Conservation (phyloP, 2,329 filamentous ascomycete species). For the Biscogniauxia marginata region DNA sequence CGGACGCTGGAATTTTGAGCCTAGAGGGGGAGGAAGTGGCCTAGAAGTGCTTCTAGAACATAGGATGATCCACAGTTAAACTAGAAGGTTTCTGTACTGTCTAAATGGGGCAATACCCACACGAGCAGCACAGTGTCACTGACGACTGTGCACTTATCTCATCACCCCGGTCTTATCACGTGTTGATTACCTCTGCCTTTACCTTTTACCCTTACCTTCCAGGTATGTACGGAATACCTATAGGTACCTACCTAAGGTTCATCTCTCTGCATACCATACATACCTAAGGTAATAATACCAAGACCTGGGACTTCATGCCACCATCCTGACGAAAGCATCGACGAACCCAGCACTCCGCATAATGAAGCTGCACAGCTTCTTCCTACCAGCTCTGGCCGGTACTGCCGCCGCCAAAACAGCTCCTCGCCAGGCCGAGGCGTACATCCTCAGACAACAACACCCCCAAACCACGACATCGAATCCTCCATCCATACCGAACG, state of each 20-base stretch:
- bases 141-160: too few species aligned
- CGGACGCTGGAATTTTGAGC: not conserved
- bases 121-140: too few species aligned
- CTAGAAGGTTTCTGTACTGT: too few species aligned
- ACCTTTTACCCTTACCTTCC: too few species aligned
- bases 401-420: conserved; percentile 32
- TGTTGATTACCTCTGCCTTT: too few species aligned
- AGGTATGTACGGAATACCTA: not conserved
- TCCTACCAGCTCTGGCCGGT: conserved; percentile 37
- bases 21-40: not conserved
- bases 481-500: conserved; percentile 47
- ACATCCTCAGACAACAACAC: conserved; percentile 43
- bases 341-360: conserved; percentile 13
- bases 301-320: conserved; percentile 7
- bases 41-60: not conserved
- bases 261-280: not conserved
- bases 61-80: not conserved
- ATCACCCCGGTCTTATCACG: too few species aligned
- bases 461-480: conserved; percentile 30
- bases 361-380: conserved; percentile 43
- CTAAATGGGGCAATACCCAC: too few species aligned
- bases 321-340: conserved; percentile 10
- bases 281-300: not conserved
- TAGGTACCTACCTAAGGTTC: not conserved
- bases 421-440: conserved; percentile 47